Conservation (phyloP, 1,284 basidiomycete genomes). For the Puccinia polysora region DNA sequence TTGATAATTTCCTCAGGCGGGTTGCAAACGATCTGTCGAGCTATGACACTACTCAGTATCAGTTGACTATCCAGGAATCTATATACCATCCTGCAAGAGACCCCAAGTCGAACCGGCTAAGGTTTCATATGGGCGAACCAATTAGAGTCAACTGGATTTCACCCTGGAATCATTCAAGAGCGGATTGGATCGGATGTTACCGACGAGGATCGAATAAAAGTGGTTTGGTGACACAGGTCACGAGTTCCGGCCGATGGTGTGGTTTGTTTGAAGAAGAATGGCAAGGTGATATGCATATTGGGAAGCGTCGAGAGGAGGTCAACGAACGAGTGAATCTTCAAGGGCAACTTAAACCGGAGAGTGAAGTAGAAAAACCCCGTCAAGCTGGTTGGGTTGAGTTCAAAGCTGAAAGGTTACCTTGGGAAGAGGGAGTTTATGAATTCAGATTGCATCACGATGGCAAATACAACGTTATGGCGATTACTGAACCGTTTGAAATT, state of each 20-base stretch:
- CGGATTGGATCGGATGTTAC: constrained; percentile 96
- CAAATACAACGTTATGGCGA: constrained; percentile 89
- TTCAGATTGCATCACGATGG: constrained; percentile 60
- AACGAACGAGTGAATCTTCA: constrained; percentile 43
- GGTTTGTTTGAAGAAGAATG: constrained; percentile 87
- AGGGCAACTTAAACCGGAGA: constrained; percentile 52
- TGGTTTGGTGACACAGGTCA: constrained; percentile 74
- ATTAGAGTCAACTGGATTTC: constrained; percentile 83
- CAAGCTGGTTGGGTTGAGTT: constrained; percentile 68
- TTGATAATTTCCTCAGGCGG: constrained; percentile 58
- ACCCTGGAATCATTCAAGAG: constrained; percentile 77
- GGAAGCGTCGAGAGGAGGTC: constrained; percentile 51
- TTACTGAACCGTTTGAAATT: constrained; percentile 77
- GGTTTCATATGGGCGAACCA: constrained; percentile 84
- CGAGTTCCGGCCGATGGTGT: constrained; percentile 83
- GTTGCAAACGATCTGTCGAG: constrained; percentile 72
- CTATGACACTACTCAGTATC: constrained; percentile 74
- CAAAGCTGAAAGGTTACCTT: constrained; percentile 72
- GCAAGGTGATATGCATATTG: constrained; percentile 74
- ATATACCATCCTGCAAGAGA: constrained; percentile 45
- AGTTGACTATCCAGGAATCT: constrained; percentile 62
- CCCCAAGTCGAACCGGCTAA: constrained; percentile 54
- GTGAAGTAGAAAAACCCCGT: constrained; percentile 37
- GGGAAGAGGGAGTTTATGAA: constrained; percentile 82
- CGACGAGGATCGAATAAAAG: constrained; percentile 81